Conservation (phyloP, 2,329 filamentous ascomycete genomes). For the Xylariaceae sp. region DNA sequence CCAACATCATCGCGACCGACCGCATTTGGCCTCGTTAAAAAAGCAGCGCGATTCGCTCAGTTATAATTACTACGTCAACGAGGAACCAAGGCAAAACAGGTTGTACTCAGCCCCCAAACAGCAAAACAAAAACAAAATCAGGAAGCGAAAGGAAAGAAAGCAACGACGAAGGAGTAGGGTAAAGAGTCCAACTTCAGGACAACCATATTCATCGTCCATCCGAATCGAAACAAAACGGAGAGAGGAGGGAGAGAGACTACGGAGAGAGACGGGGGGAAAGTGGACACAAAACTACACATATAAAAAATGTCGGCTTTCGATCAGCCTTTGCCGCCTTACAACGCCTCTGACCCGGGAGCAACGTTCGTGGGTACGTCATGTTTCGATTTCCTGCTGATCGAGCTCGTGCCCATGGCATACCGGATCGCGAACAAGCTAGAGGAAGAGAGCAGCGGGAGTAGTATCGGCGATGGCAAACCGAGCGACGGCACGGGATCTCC, state of each 20-base stretch:
- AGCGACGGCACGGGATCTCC: slow-evolving; percentile 20
- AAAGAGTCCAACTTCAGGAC: background rate
- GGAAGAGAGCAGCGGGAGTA: slow-evolving; percentile 30
- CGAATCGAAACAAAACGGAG: background rate
- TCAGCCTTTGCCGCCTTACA: slow-evolving; percentile 60
- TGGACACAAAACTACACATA: background rate
- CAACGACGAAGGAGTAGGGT: background rate
- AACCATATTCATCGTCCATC: background rate
- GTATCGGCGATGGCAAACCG: background rate
- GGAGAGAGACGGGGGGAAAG: background rate
- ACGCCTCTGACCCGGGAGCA: slow-evolving; percentile 66
- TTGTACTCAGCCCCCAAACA: too few relatives aligned
- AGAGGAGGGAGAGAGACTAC: background rate
- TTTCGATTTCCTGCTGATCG: slow-evolving; percentile 91
- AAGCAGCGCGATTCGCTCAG: too few relatives aligned
- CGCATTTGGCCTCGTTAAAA: too few relatives aligned
- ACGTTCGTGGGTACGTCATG: slow-evolving; percentile 77
- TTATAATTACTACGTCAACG: too few relatives aligned
- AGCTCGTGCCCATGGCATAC: slow-evolving; percentile 91
- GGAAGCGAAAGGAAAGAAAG: background rate
- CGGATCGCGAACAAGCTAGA: slow-evolving; percentile 72
- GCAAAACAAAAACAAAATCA: background rate
- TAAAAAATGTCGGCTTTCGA: slow-evolving; percentile 57
- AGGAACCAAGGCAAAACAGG: too few relatives aligned
- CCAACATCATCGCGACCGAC: too few relatives aligned